Evolutionary conservation across 1,284 basidiomycete genomes (phyloP).

Genomic region (Leccinum subrobustum): DNA sequence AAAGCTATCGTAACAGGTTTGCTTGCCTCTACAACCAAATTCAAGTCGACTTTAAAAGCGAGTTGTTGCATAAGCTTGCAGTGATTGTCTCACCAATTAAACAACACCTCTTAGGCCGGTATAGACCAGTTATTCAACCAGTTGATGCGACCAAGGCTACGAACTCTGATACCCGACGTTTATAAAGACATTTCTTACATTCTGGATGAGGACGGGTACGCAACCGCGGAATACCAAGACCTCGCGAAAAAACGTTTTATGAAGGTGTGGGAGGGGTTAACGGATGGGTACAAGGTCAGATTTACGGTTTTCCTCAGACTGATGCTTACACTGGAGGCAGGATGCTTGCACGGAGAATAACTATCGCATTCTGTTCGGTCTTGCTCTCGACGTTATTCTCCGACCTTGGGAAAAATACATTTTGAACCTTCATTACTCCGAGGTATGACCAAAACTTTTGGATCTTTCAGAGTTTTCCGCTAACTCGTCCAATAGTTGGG

Average conservation of each 20-base stretch:
- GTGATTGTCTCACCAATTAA: slow-evolving; percentile 4
- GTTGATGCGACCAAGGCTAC: slow-evolving; percentile 80
- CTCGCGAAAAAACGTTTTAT: slow-evolving; percentile 85
- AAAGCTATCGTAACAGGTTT: slow-evolving; percentile 50
- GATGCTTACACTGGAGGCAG: slow-evolving; percentile 38
- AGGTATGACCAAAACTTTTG: slow-evolving; percentile 48
- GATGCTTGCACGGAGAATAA: slow-evolving; percentile 86
- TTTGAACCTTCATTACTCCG: slow-evolving; percentile 81
- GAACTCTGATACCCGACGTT: slow-evolving; percentile 81
- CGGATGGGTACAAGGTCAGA: slow-evolving; percentile 82
- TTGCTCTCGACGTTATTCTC: slow-evolving; percentile 84
- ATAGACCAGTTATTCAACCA: slow-evolving; percentile 95
- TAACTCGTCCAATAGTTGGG: slow-evolving; percentile 65
- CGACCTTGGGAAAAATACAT: slow-evolving; percentile 93
- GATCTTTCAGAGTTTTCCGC: neutral
- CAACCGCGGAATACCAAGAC: slow-evolving; percentile 83
- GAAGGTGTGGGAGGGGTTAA: slow-evolving; percentile 80
- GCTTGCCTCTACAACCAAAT: slow-evolving; percentile 55
- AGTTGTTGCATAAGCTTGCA: slow-evolving; percentile 3
- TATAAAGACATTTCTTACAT: slow-evolving; percentile 90
- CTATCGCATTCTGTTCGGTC: slow-evolving; percentile 81
- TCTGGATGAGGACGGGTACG: slow-evolving; percentile 86
- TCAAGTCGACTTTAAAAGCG: slow-evolving; percentile 73
- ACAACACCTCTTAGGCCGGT: slow-evolving; percentile 54
- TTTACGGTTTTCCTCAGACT: neutral